Evolutionary conservation across 2,329 filamentous ascomycete genomes (phyloP), one percentile per base, ranked within the genome.

Genomic region (Aspergillus felis): DNA sequence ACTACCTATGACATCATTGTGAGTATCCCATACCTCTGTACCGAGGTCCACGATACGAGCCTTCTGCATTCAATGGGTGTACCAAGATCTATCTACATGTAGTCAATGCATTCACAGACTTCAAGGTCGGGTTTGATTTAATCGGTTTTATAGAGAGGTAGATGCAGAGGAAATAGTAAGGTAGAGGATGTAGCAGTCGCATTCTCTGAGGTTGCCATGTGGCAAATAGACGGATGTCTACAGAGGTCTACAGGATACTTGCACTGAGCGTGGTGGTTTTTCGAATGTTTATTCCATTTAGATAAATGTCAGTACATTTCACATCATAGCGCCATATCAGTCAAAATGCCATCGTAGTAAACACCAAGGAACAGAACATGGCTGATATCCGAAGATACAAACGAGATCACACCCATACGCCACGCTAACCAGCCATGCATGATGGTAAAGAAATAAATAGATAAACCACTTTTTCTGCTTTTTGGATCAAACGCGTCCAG

Each of bases 371-470:
- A 12, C 41, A 41, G 8, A 25, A 27, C 6, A 25, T 54, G 38
- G 52, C 41, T 57, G 55, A 51, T 46, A 50, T 49, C 44, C 14
- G 50, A 62, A 59, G 50, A 51, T 50, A 20, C 54, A 53, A 38
- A 38, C 14, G 32, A 38, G 46, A 61, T 51, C 20, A 51, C 35
- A 58, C 58, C 65, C 61, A 52, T 53, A 64, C 67, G 63, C 67
- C 67, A 60, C 66, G 67, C 67, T 69, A 56, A 67, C 48, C 22
- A 28, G 41, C 14, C 32, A 38, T 29, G 32, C 27, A 41, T 47
- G 10, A 32, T 28, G 22, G 29, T 38, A 7, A 35, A 38, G 32
- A 22, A 35, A n/a, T n/a, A n/a, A 38, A 7, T 35, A 22, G 32
- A 46, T 24, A 51, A 57, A 53, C 51, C 27, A 44, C 49, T 57